Evolutionary conservation across 2,329 filamentous ascomycete genomes (phyloP).

Genomic region (Fonsecaea nubica): DNA sequence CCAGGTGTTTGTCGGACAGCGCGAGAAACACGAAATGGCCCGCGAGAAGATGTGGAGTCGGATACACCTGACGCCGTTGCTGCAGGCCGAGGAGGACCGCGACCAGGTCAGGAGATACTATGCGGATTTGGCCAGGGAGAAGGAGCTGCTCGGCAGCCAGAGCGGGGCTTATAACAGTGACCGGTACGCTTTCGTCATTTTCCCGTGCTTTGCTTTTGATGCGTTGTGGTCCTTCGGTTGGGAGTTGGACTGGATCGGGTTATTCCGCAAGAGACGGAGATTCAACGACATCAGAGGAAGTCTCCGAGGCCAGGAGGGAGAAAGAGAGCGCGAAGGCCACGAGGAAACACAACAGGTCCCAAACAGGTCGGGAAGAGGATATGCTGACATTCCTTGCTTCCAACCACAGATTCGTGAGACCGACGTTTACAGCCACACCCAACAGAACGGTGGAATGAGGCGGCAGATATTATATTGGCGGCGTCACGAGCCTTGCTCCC

Average conservation of each 20-base stretch:
- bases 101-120: constrained; percentile 87
- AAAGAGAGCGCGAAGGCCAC: background rate
- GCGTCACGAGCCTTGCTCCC: no score
- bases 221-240: background rate
- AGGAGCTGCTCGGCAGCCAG: constrained; percentile 84
- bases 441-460: constrained; percentile 64
- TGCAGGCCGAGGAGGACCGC: constrained; percentile 96
- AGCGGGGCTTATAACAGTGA: constrained; percentile 87
- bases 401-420: constrained; percentile 72
- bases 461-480: background rate
- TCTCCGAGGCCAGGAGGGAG: no score
- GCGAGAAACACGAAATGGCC: constrained; percentile 90
- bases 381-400: background rate
- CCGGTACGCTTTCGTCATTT: constrained; percentile 64
- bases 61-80: constrained; percentile 89
- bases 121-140: constrained; percentile 88
- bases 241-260: background rate
- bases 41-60: constrained; percentile 99
- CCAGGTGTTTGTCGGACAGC: constrained; percentile 78
- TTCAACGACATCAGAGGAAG: no score
- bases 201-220: background rate
- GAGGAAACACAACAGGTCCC: background rate
- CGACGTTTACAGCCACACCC: constrained; percentile 79
- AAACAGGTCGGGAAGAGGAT: background rate
- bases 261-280: background rate